Conservation (phyloP, 2,329 filamentous ascomycete genomes). For the Ceratocystis cacaofunesta region DNA sequence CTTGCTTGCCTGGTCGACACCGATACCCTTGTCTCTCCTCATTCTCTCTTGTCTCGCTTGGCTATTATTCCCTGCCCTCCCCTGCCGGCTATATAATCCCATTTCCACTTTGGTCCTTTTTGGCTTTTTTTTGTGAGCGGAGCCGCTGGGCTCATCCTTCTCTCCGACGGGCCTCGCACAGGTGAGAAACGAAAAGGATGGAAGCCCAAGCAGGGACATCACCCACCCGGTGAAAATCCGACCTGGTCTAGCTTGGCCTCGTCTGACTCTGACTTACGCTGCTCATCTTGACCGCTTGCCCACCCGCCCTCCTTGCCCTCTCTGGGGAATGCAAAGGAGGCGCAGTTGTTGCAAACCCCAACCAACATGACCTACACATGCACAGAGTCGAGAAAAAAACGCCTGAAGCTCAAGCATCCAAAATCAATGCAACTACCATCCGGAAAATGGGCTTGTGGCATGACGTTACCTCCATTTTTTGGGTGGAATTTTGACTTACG, state of each 20-base stretch:
- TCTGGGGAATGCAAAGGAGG: background rate
- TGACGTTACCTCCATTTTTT: background rate
- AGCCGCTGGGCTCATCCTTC: slow-evolving; percentile 11
- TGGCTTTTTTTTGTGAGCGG: background rate
- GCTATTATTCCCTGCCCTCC: background rate
- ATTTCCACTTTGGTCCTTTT: slow-evolving; percentile 4
- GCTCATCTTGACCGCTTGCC: background rate
- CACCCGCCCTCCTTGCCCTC: background rate
- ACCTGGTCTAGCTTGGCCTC: background rate
- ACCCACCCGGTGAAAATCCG: background rate
- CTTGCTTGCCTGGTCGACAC: background rate
- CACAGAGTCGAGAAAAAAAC: background rate
- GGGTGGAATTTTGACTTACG: background rate
- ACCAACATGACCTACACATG: background rate
- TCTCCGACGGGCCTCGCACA: background rate
- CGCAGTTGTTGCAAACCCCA: background rate
- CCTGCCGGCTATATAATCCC: background rate
- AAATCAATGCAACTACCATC: background rate
- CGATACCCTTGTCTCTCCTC: slow-evolving; percentile 1
- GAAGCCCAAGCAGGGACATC: background rate
- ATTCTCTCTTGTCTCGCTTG: slow-evolving; percentile 4
- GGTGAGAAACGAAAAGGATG: background rate
- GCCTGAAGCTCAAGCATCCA: background rate
- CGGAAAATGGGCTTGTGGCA: background rate
- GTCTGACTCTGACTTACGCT: background rate